Evolutionary conservation across 208 protist species (phyloP), one percentile per base, ranked within the genome.

Genomic region (Leishmania aethiopica): DNA sequence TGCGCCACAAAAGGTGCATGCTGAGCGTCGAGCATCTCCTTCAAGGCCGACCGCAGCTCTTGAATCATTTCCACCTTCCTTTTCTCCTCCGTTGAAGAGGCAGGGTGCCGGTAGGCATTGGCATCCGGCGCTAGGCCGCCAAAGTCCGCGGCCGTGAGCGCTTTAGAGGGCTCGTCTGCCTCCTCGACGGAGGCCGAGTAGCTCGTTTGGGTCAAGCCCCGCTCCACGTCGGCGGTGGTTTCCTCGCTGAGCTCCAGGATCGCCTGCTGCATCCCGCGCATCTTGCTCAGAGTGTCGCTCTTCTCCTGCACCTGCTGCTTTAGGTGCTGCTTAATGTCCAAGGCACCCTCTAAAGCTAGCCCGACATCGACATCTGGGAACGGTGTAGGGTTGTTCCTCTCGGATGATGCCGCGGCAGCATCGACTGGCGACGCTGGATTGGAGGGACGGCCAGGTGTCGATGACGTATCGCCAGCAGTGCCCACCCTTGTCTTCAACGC

Each of bases 261-360:
- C 32, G 83, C 55, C 32, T 83, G 83, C 83, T 94, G 91, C 19
- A 91, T 77, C n/a, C 72, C 75, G 35, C 91, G 88, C 78, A 94
- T 85, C 75, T 94, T 90, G 19, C 60, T 51, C 4, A 94, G 81
- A 35, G 79, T 86, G 5, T 87, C 80, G 10, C 47, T 80, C 75
- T 94, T 94, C 4, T 85, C 83, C 25, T 80, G 53, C 35, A 70
- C 45, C 45, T 89, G 75, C 19, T 82, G 75, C 25, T 80, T 62
- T 17, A 92, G 55, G 7, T 73, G 4, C 0, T 81, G 60, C 28
- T 84, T 83, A 0, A 64, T 78, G 28, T 87, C 71, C 7, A 74
- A 66, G 10, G 77, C 62, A 13, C 78, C 73, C 22, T 70, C 78
- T 22, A 82, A 59, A 53, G 79, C 78, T 0, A 84, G 25, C 7